phyloP scores from a whole-genome alignment of 306 rosid genomes.

The Inga leiocalycina region DNA sequence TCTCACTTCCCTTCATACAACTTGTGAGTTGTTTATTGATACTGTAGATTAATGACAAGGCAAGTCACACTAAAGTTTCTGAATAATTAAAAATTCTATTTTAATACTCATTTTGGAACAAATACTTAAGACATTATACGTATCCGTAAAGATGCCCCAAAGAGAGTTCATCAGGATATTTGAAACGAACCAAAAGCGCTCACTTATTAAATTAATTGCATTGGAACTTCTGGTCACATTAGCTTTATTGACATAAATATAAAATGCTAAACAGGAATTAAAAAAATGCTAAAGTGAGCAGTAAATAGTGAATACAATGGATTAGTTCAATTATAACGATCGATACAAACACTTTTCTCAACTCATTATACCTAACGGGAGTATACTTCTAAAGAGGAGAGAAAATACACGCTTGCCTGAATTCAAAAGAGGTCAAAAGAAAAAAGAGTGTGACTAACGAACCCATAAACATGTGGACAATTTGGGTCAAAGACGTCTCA shows the following conservation, averaged over 20 bases:
- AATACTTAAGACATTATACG: neutral
- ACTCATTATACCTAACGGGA: slow-evolving; percentile 55
- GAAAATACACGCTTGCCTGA: slow-evolving; percentile 54
- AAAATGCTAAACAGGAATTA: neutral
- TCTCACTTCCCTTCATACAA: neutral
- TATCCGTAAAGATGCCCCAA: neutral
- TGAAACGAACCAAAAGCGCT: slow-evolving; percentile 17
- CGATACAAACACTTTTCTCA: slow-evolving; percentile 30
- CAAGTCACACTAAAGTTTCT: neutral
- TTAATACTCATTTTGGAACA: neutral
- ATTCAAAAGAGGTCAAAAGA: slow-evolving; percentile 64
- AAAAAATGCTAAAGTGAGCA: neutral
- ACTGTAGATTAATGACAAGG: neutral
- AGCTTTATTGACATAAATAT: slow-evolving; percentile 31
- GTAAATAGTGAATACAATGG: slow-evolving; percentile 46
- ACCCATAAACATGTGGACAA: slow-evolving; percentile 34
- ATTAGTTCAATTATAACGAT: slow-evolving; percentile 45
- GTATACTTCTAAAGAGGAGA: slow-evolving; percentile 44
- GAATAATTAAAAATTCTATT: neutral
- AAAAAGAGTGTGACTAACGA: slow-evolving; percentile 27
- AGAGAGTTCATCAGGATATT: neutral
- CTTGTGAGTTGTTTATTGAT: neutral
- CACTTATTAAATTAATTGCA: slow-evolving; percentile 10
- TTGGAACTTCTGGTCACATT: slow-evolving; percentile 17
- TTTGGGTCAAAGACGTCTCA: slow-evolving; percentile 90